Conservation (phyloP, 2,329 filamentous ascomycete genomes). For the Epichloe brachyelytri region DNA sequence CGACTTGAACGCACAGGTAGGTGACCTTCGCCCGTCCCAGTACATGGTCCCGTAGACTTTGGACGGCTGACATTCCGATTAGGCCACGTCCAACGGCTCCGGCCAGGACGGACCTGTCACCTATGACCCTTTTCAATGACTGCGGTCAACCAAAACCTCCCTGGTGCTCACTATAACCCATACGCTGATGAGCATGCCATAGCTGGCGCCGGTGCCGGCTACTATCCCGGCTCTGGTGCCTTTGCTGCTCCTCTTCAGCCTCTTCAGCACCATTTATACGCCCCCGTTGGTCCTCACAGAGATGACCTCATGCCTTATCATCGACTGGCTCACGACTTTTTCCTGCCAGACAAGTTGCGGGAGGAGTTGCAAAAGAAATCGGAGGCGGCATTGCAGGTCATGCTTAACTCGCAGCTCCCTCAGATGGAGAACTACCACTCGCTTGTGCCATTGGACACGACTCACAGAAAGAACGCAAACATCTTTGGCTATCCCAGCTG, state of each 20-base stretch:
- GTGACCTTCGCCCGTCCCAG: conserved; percentile 5
- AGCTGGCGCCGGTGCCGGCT: conserved; percentile 44
- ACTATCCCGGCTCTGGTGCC: conserved; percentile 47
- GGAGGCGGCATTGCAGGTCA: conserved; percentile 71
- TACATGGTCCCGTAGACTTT: background rate
- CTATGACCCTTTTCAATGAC: conserved; percentile 53
- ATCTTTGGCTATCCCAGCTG: conserved; percentile 84
- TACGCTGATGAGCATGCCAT: conserved; percentile 64
- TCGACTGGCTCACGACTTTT: conserved; percentile 78
- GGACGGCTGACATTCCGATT: background rate
- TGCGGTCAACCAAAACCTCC: conserved; percentile 37
- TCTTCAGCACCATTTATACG: conserved; percentile 86
- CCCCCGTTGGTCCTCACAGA: conserved; percentile 69
- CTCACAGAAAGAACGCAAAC: conserved; percentile 61
- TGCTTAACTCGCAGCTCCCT: conserved; percentile 65
- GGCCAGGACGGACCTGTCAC: conserved; percentile 28
- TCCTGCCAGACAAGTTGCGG: conserved; percentile 73
- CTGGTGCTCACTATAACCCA: conserved; percentile 50
- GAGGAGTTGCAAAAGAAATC: conserved; percentile 84
- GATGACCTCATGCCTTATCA: conserved; percentile 78
- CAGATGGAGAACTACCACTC: conserved; percentile 84
- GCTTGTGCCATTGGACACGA: conserved; percentile 76
- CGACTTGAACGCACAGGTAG: conserved; percentile 36
- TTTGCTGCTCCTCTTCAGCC: conserved; percentile 46
- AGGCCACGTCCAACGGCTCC: conserved; percentile 34